These are phyloP conservation scores for Durusdinium trenchii DNA, from an alignment of 73 alveolate genomes.

Conservation along the genomic window DNA sequence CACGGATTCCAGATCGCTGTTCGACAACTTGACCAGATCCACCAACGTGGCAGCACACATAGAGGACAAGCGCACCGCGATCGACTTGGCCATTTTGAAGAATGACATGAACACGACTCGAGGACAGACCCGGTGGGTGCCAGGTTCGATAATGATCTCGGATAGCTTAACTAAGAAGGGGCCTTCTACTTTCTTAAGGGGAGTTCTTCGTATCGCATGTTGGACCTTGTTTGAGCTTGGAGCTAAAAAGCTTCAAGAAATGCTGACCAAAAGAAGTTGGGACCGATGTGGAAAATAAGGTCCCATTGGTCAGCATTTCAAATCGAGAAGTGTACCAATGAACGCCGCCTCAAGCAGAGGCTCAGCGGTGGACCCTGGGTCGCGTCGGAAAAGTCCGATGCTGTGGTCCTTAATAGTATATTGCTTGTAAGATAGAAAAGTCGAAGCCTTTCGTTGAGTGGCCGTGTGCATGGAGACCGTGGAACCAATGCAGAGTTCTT, in stretches of 20 bases:
- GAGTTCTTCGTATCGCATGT: neutral
- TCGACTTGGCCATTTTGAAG: neutral
- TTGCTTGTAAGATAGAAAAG: too few species aligned
- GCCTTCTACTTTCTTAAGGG: neutral
- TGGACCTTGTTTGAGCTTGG: neutral
- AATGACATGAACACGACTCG: neutral
- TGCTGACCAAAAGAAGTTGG: too few species aligned
- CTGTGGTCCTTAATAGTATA: neutral
- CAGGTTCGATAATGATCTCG: neutral
- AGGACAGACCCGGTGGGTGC: neutral
- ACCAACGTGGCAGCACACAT: neutral
- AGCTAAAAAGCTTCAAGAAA: neutral
- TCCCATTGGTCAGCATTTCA: too few species aligned
- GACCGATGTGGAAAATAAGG: too few species aligned
- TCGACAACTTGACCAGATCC: neutral
- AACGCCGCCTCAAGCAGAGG: too few species aligned
- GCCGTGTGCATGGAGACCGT: too few species aligned
- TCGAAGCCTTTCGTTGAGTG: too few species aligned
- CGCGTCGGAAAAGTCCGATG: too few species aligned
- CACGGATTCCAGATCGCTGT: neutral
- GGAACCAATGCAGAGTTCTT: constrained; percentile 18
- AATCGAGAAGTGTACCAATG: too few species aligned
- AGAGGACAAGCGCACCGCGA: neutral
- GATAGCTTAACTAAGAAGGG: neutral
- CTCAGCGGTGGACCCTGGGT: too few species aligned